Conservation (phyloP, 78 protist genomes). For the Cavenderia fasciculata region DNA sequence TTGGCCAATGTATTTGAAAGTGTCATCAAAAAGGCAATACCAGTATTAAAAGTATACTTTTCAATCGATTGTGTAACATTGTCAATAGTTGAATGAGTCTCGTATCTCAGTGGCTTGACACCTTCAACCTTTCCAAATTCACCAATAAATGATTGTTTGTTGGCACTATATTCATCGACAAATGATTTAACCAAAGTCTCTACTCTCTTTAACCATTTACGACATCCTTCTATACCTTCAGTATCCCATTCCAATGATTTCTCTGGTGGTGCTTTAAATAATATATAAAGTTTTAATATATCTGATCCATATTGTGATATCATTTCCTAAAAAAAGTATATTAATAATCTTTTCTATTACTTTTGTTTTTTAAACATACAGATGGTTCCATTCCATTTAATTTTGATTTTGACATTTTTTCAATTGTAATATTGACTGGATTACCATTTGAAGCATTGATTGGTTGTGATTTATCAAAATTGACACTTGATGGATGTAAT, state of each 20-base stretch:
- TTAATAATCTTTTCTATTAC: neutral
- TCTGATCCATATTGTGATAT: constrained; percentile 78
- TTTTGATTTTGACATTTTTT: constrained; percentile 92
- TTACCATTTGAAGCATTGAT: constrained; percentile 13
- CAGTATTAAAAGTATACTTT: constrained; percentile 11
- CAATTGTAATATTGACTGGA: constrained; percentile 36
- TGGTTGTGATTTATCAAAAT: constrained; percentile 7
- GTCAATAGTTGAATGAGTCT: constrained; percentile 8
- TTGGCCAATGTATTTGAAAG: neutral
- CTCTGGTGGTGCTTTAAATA: constrained; percentile 92
- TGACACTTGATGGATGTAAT: constrained; percentile 36
- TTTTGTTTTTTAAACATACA: neutral
- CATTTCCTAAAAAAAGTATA: constrained; percentile 11
- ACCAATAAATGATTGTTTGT: neutral
- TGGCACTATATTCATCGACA: neutral
- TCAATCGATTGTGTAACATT: constrained; percentile 20
- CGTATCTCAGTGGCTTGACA: neutral
- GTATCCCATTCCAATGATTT: constrained; percentile 86
- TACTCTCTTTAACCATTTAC: constrained; percentile 73
- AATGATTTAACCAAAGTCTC: constrained; percentile 8
- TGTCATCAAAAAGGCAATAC: neutral
- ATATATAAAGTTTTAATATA: constrained; percentile 61
- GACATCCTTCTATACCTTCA: constrained; percentile 83
- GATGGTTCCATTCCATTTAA: constrained; percentile 92
- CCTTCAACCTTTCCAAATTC: neutral